Evolutionary conservation across 495 filamentous ascomycete genomes (phyloP), one percentile per base, ranked within the genome.

Genomic region (Rostrohypoxylon terebratum): DNA sequence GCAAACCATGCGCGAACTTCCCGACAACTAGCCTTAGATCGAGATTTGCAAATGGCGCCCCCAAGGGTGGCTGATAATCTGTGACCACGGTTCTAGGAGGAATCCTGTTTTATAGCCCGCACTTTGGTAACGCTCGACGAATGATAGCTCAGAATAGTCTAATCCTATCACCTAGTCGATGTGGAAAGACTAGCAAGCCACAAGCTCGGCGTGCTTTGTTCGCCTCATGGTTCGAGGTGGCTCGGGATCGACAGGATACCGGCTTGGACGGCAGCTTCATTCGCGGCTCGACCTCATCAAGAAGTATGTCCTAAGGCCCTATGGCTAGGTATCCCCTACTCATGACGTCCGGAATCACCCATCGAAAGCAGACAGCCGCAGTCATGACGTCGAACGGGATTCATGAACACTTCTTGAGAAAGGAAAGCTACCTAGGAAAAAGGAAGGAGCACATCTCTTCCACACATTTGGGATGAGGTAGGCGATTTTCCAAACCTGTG

Each of bases 351-450:
- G 28, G 20, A 44, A 16, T 28, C 45, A 16, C 40, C 16, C 51
- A 14, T 57, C 14, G 28, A 8, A 67, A 33, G 42, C 28, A 23
- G 59, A 48, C 20, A 45, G 21, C 21, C 33, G 21, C 6, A 54
- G 36, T 68, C 71, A 77, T 78, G 76, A 78, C 76, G 76, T 78
- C 74, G 68, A 73, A 55, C 38, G 34, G 0, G 23, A 71, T 67
- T 55, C 64, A 58, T 40, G 66, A 68, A 72, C 65, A 59, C 59
- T 48, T 48, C 59, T 25, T 14, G 3, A 59, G 16, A 21, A 51
- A 33, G 54, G n/a, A n/a, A n/a, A n/a, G n/a, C n/a, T n/a, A 45
- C 13, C 2, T 40, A 10, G 31, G 4, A 9, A 23, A 9, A 45
- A 54, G 63, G 59, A 45, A 48, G n/a, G 18, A 20, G 4, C 7